Conservation (phyloP, 2,329 filamentous ascomycete species). For the Colletotrichum sp. region DNA sequence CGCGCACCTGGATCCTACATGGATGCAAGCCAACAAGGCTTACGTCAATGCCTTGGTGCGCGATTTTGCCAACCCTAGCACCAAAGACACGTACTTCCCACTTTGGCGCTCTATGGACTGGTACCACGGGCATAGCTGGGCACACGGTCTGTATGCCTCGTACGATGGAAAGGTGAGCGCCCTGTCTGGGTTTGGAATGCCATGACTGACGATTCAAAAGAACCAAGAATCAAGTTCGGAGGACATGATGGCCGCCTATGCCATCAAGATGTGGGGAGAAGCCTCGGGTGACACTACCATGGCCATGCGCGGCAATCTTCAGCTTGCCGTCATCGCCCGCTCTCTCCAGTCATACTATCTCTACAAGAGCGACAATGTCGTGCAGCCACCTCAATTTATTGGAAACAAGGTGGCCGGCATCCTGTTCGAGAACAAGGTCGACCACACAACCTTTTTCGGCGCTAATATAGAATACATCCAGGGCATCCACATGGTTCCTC, state of each 20-base stretch:
- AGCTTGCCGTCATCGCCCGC: constrained; percentile 79
- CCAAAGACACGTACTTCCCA: constrained; percentile 76
- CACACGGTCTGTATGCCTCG: constrained; percentile 75
- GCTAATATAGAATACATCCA: constrained; percentile 72
- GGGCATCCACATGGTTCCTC: constrained; percentile 84
- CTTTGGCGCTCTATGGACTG: constrained; percentile 88
- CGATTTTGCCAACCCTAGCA: constrained; percentile 79
- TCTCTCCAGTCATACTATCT: constrained; percentile 83
- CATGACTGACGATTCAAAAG: constrained; percentile 26
- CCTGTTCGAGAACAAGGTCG: constrained; percentile 93
- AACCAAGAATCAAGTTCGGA: constrained; percentile 89
- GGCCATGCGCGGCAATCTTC: constrained; percentile 82
- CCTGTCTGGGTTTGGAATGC: too few species aligned
- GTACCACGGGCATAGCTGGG: constrained; percentile 95
- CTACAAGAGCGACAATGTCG: constrained; percentile 70
- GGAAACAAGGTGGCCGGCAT: constrained; percentile 76
- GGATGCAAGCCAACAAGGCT: constrained; percentile 74
- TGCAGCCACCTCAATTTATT: constrained; percentile 78
- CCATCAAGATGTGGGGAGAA: constrained; percentile 91
- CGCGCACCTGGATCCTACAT: constrained; percentile 75
- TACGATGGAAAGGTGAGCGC: constrained; percentile 69
- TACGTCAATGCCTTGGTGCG: constrained; percentile 87
- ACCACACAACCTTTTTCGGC: constrained; percentile 92
- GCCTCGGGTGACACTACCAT: constrained; percentile 78
- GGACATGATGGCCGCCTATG: constrained; percentile 86